Evolutionary conservation across 176 grass and related monocot genomes (phyloP), one percentile per base, ranked within the genome.

Genomic region (Thinopyrum elongatum): DNA sequence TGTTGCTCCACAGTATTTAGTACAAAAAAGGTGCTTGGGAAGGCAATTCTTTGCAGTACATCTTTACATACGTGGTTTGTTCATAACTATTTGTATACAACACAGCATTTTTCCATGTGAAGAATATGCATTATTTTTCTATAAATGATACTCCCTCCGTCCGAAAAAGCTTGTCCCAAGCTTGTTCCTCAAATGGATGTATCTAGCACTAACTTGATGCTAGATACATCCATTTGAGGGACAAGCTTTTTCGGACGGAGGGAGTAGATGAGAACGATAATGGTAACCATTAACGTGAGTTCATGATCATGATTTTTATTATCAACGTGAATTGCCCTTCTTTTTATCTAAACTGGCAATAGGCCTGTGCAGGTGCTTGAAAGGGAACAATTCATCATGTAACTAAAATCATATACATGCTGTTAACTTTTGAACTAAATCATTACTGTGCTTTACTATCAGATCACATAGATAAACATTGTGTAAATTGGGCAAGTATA

Each of bases 21-120:
- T 2, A 21, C 53, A 57, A 58, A 58, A 58, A 65, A 26, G 83
- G 59, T 10, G 70, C 21, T 41, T 66, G 23, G 51, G 4, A 41
- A 86, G 34, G 84, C 55, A 82, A 58, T 57, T 76, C 19, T 53
- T 16, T 74, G 72, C 57, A 51, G 44, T 63, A 16, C 41, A 80
- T 34, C 65, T 34, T 29, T 17, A 29, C 34, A 74, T 60, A 19
- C 26, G 49, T 68, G 15, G 8, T 66, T 33, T 47, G 8, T 62
- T 49, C 65, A 58, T 67, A 79, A 79, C 27, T 23, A 81, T 51
- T 44, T 80, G 46, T 36, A 86, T 62, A 74, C 15, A 35, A 5
- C 30, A 59, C 26, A 69, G 17, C 42, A 33, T 6, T 29, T 6
- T 63, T 30, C 33, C 28, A 38, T 76, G 69, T 65, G 36, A 85